Conservation (phyloP, 2,329 filamentous ascomycete species). For the Penicillium thymicola region DNA sequence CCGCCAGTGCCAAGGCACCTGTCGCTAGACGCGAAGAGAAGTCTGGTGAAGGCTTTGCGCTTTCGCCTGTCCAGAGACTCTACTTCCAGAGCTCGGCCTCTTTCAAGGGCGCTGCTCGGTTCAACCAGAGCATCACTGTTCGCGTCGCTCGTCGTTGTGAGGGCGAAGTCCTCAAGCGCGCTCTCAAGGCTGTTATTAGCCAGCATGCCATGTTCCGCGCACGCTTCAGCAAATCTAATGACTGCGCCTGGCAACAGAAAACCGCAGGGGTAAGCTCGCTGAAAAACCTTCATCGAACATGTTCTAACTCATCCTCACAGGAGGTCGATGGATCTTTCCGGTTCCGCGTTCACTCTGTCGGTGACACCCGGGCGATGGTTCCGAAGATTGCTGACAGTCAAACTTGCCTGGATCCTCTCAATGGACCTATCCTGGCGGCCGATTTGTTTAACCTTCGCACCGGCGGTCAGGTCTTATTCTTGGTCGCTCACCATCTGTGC, state of each 20-base stretch:
- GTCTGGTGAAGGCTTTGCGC: conserved; percentile 26
- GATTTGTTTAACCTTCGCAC: conserved; percentile 39
- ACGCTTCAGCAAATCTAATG: conserved; percentile 22
- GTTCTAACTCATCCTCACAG: conserved; percentile 19
- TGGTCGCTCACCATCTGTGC: conserved; percentile 29
- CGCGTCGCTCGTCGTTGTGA: conserved; percentile 27
- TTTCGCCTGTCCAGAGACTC: conserved; percentile 36
- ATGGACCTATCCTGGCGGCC: conserved; percentile 37
- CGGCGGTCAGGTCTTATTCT: conserved; percentile 31
- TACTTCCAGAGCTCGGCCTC: conserved; percentile 27
- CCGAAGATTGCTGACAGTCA: conserved; percentile 31
- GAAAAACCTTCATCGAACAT: accelerated
- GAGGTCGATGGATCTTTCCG: conserved; percentile 33
- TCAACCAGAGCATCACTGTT: conserved; percentile 38
- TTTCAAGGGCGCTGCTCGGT: conserved; percentile 25
- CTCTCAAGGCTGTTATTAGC: conserved; percentile 29
- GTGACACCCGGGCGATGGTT: conserved; percentile 23
- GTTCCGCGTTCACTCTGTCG: conserved; percentile 29
- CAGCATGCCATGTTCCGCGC: conserved; percentile 38
- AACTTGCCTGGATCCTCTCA: conserved; percentile 30
- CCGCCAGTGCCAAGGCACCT: conserved; percentile 18
- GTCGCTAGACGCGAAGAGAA: conserved; percentile 24
- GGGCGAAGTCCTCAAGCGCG: conserved; percentile 23
- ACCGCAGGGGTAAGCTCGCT: conserved; percentile 22
- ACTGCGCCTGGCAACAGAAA: conserved; percentile 30